Base-by-base conservation (phyloP, 345 rosid species). In the Cardiospermum halicacabum region DNA sequence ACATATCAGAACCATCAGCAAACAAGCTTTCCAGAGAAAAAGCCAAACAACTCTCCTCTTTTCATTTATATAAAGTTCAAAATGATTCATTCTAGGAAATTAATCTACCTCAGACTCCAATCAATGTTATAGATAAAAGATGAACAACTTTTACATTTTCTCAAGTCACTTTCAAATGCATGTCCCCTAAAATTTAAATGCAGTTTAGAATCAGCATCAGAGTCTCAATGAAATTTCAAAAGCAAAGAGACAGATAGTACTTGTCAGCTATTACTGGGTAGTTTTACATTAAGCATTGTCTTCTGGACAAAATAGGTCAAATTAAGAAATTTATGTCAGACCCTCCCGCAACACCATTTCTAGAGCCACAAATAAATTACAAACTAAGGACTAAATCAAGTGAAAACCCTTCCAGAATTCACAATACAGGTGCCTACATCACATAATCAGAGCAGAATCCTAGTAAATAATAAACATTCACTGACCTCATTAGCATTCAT, bases 401-500 rank as follows among this genome's bases (percentile, higher is more conserved):
- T 21, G n/a, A n/a, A n/a, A 34, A 51, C 16, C 5, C n/a, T 51
- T 34, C 50, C 36, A 11, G 8, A 34, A 39, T 51, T 51, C 26
- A 21, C 15, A 51, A 51, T 31, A 50, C 1, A 21, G 65, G 11
- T 10, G 24, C 28, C 27, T 24, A n/a, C 56, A 30, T 25, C 36
- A 54, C 48, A 65, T 16, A 54, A 16, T 30, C 11, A 11, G 19
- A 55, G 37, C 37, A 62, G 34, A 25, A 61, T 7, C 10, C 26
- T 4, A 25, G 34, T 49, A 32, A 45, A 45, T 32, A 28, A 50
- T 36, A 63, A 51, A 36, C 56, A n/a, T 1, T 40, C 7, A 66
- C 64, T 11, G 3, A 93, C 98, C 97, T 94, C 99, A 70, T 94
- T 94, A 57, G 99, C 99, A 71, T 94, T 94, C 99, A 94, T 94